Base-by-base conservation (phyloP, 1,139 yeast species). In the Debaryomyces coudertii region DNA sequence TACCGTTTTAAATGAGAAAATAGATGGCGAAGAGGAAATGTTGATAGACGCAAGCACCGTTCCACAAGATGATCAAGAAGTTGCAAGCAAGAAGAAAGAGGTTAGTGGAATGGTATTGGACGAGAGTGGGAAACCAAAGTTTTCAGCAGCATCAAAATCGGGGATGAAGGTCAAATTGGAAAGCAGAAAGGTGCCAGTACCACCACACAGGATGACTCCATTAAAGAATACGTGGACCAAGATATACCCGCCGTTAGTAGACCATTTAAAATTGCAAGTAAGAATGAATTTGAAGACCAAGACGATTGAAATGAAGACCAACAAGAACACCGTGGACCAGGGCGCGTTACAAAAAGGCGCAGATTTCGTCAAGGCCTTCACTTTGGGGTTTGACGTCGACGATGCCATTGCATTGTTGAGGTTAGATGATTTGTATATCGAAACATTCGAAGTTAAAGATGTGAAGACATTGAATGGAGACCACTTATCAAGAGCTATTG, bases 341-440 rank as follows among this genome's bases (percentile, higher is more conserved):
- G 95, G 97, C 42, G 97, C 99, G 3, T 76, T 93, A 54, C 99
- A 93, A 64, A 93, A 93, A 66, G 99, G 98, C 49, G 97, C 96
- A 20, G 99, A 93, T 69, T 93, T 93, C 63, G 81, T 93, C 51
- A 87, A 88, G 63, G 98, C 99, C 1, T 93, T 95, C 66, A 85
- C 97, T 22, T 77, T 92, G 44, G 99, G 99, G 9, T 93, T 93
- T 61, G 99, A 93, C 63, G 83, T 92, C 37, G 99, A 95, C 65
- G 99, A 93, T 66, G 93, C 99, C 40, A 89, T 95, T 58, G 97
- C 99, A 6, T 75, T 93, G 51, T 77, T 93, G 58, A 84, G 99
- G 69, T 77, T 93, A 61, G 99, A 93, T 66, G 99, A 93, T 66
- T 79, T 93, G 56, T 93, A 92, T 73, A 90, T 95, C 55, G 99